These are phyloP conservation scores for Urostyla sp. DNA, from an alignment of 73 alveolate genomes.

Conservation along the genomic window DNA sequence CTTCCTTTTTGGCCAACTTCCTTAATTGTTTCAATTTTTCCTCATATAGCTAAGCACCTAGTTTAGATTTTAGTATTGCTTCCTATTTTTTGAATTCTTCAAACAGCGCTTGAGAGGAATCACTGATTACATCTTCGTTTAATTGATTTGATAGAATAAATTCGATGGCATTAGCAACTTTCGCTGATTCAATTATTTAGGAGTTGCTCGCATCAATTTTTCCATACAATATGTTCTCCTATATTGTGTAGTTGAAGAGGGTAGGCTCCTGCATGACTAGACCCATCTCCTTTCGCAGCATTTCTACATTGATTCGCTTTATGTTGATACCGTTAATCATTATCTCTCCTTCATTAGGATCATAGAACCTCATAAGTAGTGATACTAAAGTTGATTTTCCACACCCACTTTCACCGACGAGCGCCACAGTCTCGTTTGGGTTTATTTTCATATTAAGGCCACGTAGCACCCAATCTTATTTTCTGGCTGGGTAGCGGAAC, in stretches of 20 bases:
- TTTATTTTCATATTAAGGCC: conserved; percentile 78
- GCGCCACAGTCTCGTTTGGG: conserved; percentile 88
- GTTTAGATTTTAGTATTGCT: neutral
- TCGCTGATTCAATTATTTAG: conserved; percentile 86
- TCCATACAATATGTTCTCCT: conserved; percentile 72
- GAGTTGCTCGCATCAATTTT: conserved; percentile 75
- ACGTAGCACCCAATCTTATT: conserved; percentile 57
- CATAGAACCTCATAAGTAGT: conserved; percentile 89
- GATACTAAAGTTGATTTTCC: conserved; percentile 93
- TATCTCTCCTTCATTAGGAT: conserved; percentile 83
- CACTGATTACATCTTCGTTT: neutral
- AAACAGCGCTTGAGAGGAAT: conserved; percentile 1
- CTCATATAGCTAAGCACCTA: neutral
- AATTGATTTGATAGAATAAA: conserved; percentile 38
- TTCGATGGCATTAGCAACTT: conserved; percentile 80
- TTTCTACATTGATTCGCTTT: conserved; percentile 68
- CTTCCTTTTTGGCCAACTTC: neutral
- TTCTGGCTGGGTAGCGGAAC: conserved; percentile 83
- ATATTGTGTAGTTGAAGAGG: conserved; percentile 54
- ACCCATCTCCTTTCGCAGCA: conserved; percentile 74
- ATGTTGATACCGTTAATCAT: conserved; percentile 81
- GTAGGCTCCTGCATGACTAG: conserved; percentile 86
- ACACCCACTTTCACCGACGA: conserved; percentile 97
- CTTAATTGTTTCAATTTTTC: neutral
- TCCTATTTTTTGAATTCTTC: neutral